Percentiles rank a stretch among this genome's conserved stretches.
Conservation (phyloP, 805 yeast genomes). For the Sugiyamaella marilandica region DNA sequence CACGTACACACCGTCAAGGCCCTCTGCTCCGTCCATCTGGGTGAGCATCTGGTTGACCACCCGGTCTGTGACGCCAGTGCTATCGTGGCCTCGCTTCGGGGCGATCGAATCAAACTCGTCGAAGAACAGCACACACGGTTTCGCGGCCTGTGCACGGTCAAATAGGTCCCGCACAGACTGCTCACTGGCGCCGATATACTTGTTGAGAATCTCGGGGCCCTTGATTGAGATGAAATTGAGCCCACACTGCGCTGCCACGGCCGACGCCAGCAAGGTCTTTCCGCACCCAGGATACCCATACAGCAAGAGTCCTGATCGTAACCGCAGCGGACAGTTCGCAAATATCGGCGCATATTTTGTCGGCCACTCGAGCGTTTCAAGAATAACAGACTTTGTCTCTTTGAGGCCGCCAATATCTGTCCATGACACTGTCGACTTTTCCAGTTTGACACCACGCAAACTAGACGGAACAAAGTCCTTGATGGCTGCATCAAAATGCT, state of each 20-base stretch:
- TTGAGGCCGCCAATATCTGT: conserved; percentile 81
- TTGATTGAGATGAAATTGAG: conserved; percentile 87
- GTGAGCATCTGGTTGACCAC: conserved; percentile 96
- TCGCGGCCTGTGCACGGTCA: conserved; percentile 91
- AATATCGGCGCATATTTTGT: conserved; percentile 95
- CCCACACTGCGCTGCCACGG: conserved; percentile 91
- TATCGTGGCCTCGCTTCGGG: conserved; percentile 95
- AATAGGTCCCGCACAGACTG: conserved; percentile 90
- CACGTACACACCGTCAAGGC: conserved; percentile 92
- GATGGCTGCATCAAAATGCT: conserved; percentile 52
- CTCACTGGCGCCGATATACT: conserved; percentile 96
- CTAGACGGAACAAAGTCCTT: conserved; percentile 72
- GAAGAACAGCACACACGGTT: conserved; percentile 94
- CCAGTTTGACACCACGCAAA: conserved; percentile 79
- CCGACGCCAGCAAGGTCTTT: conserved; percentile 86
- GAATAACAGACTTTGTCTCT: conserved; percentile 65
- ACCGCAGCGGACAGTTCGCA: conserved; percentile 75
- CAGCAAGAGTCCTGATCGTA: conserved; percentile 82
- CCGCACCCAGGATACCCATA: conserved; percentile 99
- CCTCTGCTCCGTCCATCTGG: conserved; percentile 99
- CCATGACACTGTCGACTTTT: conserved; percentile 76
- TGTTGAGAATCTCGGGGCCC: conserved; percentile 93
- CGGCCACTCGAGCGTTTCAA: conserved; percentile 97
- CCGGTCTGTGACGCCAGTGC: conserved; percentile 96
- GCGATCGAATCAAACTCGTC: conserved; percentile 98